A percentile compares a stretch with the other conserved stretches of the same genome.
Conservation (phyloP, 2,329 filamentous ascomycete species). For the Fusarium tuaranense region DNA sequence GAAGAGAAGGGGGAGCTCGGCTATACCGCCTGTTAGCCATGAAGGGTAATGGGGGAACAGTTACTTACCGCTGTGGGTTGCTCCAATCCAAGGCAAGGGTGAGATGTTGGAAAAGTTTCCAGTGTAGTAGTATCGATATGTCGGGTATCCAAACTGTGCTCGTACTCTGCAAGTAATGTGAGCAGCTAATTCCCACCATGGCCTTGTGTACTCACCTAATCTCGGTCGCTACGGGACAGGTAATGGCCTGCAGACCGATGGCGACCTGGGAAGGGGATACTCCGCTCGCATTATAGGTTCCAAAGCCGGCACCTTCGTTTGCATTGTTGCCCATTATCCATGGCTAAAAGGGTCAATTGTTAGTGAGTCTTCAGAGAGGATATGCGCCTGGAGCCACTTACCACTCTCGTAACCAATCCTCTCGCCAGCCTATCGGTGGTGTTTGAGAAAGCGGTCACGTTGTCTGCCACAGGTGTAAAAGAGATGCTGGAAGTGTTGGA, state of each 20-base stretch:
- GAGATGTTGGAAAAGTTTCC: constrained; percentile 55
- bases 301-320: constrained; percentile 29
- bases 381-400: not conserved
- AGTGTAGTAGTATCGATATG: constrained; percentile 55
- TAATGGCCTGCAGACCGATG: constrained; percentile 20
- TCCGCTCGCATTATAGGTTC: constrained; percentile 17
- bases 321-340: constrained; percentile 31
- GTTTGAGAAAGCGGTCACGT: constrained; percentile 23
- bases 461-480: constrained; percentile 27
- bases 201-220: constrained; percentile 4
- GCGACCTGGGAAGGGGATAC: constrained; percentile 11
- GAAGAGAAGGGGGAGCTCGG: constrained; percentile 47
- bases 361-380: not conserved
- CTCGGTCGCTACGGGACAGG: constrained; percentile 20
- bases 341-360: not conserved
- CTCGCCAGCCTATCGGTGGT: constrained; percentile 22
- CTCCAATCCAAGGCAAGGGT: constrained; percentile 53
- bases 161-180: constrained; percentile 7
- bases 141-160: constrained; percentile 36
- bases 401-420: constrained; percentile 29
- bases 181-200: not conserved
- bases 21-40: not conserved
- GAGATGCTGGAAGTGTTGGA: constrained; percentile 10
- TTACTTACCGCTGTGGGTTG: constrained; percentile 43
- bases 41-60: too few relatives aligned